Percentiles rank a stretch among this genome's conserved stretches.
Conservation (phyloP, 1,284 basidiomycete species). For the Austroboletus novae-zelandiae region DNA sequence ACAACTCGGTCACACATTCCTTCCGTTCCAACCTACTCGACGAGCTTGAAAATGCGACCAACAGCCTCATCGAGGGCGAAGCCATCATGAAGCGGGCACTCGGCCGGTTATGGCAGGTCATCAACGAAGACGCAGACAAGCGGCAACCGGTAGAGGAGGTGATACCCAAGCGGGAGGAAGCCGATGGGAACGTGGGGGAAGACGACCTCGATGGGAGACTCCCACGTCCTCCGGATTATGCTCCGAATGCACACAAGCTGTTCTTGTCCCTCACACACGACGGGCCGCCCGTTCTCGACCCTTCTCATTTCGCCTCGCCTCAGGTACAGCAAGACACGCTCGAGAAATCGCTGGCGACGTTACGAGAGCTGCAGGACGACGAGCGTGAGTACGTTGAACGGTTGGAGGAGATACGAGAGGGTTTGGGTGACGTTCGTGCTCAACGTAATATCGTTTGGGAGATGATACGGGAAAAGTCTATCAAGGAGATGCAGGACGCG, state of each 20-base stretch:
- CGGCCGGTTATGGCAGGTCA: slow-evolving; percentile 74
- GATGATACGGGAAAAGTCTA: slow-evolving; percentile 64
- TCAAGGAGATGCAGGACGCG: slow-evolving; percentile 68
- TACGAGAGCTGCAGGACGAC: slow-evolving; percentile 78
- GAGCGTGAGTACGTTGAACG: slow-evolving; percentile 78
- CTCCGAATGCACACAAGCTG: slow-evolving; percentile 60
- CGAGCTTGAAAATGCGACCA: slow-evolving; percentile 74
- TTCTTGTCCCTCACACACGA: slow-evolving; percentile 54
- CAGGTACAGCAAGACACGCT: slow-evolving; percentile 65
- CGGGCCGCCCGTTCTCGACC: slow-evolving; percentile 47
- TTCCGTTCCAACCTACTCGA: slow-evolving; percentile 74
- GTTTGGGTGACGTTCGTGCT: slow-evolving; percentile 63
- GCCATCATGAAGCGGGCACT: slow-evolving; percentile 65
- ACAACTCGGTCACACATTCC: slow-evolving; percentile 76
- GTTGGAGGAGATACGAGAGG: slow-evolving; percentile 74
- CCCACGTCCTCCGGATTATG: slow-evolving; percentile 61
- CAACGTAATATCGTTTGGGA: slow-evolving; percentile 74
- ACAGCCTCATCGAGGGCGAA: slow-evolving; percentile 77
- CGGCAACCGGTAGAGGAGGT: slow-evolving; percentile 36
- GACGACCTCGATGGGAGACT: slow-evolving; percentile 51
- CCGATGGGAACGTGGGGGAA: slow-evolving; percentile 50
- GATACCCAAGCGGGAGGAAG: slow-evolving; percentile 67
- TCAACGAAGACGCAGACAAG: slow-evolving; percentile 62
- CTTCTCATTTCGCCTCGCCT: slow-evolving; percentile 59
- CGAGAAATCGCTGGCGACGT: slow-evolving; percentile 65